These are phyloP conservation scores for Plasmodium inui DNA, from an alignment of 169 alveolate species.

Conservation along the genomic window DNA sequence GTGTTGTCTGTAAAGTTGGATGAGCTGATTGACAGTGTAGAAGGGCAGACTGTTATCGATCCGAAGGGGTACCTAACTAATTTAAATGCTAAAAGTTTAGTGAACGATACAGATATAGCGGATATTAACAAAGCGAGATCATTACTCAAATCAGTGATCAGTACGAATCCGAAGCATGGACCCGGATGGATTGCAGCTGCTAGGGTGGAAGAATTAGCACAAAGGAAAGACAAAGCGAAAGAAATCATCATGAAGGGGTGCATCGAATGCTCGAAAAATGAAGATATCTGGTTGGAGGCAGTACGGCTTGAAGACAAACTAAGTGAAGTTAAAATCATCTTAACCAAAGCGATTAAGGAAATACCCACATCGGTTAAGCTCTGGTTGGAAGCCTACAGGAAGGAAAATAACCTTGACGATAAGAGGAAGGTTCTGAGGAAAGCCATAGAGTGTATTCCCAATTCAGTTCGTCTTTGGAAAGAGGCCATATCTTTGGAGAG, in stretches of 20 bases:
- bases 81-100: conserved; percentile 85
- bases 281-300: conserved; percentile 99
- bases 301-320: conserved; percentile 95
- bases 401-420: conserved; percentile 91
- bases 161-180: conserved; percentile 96
- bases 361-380: conserved; percentile 92
- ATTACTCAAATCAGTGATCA: conserved; percentile 90
- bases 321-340: conserved; percentile 93
- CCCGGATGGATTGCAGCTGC: conserved; percentile 99
- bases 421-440: conserved; percentile 92
- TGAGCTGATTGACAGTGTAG: conserved; percentile 93
- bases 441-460: conserved; percentile 97
- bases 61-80: conserved; percentile 96
- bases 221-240: conserved; percentile 95
- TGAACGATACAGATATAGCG: conserved; percentile 92
- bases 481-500: conserved; percentile 96
- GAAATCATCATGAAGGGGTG: conserved; percentile 97
- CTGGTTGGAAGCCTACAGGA: conserved; percentile 96
- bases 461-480: conserved; percentile 97
- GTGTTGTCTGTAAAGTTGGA: conserved; percentile 94
- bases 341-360: conserved; percentile 93
- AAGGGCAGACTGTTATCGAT: conserved; percentile 96
- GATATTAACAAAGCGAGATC: conserved; percentile 96
- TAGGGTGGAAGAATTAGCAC: conserved; percentile 97
- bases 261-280: conserved; percentile 95